Conservation (phyloP, 2,329 filamentous ascomycete genomes). For the Penicillium sp. region DNA sequence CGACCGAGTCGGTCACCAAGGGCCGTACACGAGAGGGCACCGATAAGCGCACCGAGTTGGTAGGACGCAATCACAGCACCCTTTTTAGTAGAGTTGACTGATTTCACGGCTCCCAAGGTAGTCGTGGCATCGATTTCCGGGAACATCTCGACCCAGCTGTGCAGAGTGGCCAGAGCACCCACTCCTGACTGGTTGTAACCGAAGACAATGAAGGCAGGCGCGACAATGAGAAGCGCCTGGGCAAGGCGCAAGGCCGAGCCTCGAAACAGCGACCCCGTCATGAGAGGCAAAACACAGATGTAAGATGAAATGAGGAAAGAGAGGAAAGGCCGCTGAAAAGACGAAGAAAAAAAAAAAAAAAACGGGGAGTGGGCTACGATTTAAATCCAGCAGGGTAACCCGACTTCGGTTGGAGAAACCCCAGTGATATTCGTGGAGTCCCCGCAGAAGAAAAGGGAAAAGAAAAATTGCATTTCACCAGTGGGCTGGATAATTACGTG, state of each 20-base stretch:
- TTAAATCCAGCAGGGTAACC: conserved; percentile 8
- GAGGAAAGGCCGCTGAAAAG: conserved; percentile 1
- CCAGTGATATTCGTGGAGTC: conserved; percentile 17
- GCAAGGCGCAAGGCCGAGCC: conserved; percentile 23
- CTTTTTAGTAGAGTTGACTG: conserved; percentile 18
- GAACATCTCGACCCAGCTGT: conserved; percentile 25
- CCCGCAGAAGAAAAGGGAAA: conserved; percentile 12
- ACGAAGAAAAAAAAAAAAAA: conserved; percentile 2
- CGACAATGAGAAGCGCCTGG: conserved; percentile 39
- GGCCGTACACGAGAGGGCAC: conserved; percentile 21
- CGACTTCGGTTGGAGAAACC: conserved; percentile 1
- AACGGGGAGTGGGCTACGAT: not conserved
- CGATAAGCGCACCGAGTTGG: conserved; percentile 22
- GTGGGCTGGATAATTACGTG: conserved; percentile 5
- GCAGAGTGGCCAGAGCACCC: conserved; percentile 21
- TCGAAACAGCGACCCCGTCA: conserved; percentile 13
- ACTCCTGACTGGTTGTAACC: conserved; percentile 31
- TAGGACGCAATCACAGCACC: conserved; percentile 35
- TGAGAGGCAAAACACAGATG: not conserved
- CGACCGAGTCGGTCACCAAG: conserved; percentile 54
- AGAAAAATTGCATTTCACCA: not conserved
- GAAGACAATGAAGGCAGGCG: conserved; percentile 27
- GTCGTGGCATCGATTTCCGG: conserved; percentile 28
- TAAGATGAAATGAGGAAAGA: not conserved
- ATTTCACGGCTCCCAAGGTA: conserved; percentile 11